Percentiles rank a stretch among this genome's conserved stretches.
Conservation (phyloP, 1,284 basidiomycete species). For the Ustilago esculenta region DNA sequence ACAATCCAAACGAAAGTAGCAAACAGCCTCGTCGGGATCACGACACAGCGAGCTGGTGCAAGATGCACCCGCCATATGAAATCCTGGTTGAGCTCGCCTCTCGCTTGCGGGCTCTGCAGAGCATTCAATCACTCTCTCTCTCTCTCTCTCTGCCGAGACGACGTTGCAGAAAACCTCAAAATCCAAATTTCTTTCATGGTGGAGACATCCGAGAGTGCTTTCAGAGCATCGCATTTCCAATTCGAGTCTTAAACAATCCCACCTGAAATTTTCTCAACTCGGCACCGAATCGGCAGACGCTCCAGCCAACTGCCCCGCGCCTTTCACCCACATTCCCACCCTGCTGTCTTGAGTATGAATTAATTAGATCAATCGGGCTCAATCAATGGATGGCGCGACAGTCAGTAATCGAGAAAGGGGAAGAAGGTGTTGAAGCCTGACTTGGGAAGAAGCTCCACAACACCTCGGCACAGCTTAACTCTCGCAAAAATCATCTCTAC, state of each 20-base stretch:
- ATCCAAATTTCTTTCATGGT: too few species aligned
- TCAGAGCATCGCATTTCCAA: not conserved
- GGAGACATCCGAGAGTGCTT: not conserved
- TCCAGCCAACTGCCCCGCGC: constrained; percentile 1
- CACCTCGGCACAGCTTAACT: too few species aligned
- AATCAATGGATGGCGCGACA: too few species aligned
- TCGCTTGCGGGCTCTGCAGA: too few species aligned
- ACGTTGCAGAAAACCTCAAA: too few species aligned
- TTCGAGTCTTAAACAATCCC: constrained; percentile 5
- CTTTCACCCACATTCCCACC: not conserved
- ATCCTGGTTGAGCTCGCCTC: too few species aligned
- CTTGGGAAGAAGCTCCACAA: constrained; percentile 4
- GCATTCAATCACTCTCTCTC: too few species aligned
- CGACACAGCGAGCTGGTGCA: not conserved
- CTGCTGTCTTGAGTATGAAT: too few species aligned
- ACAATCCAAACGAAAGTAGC: constrained; percentile 12
- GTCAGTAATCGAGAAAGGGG: not conserved
- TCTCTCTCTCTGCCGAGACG: too few species aligned
- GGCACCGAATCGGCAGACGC: constrained; percentile 9
- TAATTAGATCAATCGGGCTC: constrained; percentile 5
- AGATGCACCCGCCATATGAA: too few species aligned
- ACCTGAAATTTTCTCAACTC: constrained; percentile 18
- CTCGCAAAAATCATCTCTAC: too few species aligned
- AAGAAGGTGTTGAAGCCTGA: constrained; percentile 4
- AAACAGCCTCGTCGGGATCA: not conserved